Evolutionary conservation across 2,329 filamentous ascomycete genomes (phyloP).

Genomic region (Colletotrichum siamense): DNA sequence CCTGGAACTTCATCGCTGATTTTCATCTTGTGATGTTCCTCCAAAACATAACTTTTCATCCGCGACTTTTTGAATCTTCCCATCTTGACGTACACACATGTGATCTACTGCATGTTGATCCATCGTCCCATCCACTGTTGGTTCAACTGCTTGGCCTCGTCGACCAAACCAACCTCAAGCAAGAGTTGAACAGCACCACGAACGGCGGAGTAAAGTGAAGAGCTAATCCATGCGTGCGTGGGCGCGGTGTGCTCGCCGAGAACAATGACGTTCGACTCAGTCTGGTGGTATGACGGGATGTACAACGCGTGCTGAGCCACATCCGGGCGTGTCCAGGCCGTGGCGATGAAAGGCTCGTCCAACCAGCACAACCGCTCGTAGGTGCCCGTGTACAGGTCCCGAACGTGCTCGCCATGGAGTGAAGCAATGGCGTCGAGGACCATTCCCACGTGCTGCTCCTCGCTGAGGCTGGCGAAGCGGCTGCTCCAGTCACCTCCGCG

Average conservation of each 20-base stretch:
- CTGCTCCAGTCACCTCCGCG: conserved; percentile 39
- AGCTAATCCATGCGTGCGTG: conserved; percentile 39
- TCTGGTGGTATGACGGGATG: conserved; percentile 36
- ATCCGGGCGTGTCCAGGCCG: conserved; percentile 33
- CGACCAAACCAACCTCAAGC: conserved; percentile 26
- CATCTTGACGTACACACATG: neutral
- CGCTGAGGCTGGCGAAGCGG: conserved; percentile 41
- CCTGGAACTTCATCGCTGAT: neutral
- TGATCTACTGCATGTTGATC: conserved; percentile 8
- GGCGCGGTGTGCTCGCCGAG: conserved; percentile 39
- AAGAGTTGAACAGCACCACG: conserved; percentile 35
- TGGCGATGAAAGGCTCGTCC: conserved; percentile 31
- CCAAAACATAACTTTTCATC: neutral
- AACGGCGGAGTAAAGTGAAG: conserved; percentile 33
- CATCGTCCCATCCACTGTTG: conserved; percentile 30
- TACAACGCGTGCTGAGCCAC: conserved; percentile 37
- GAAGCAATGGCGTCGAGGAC: conserved; percentile 70
- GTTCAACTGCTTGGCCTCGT: conserved; percentile 29
- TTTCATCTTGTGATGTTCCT: neutral
- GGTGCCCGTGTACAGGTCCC: conserved; percentile 33
- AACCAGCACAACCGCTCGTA: conserved; percentile 39
- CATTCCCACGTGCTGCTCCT: conserved; percentile 63
- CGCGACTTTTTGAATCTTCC: neutral
- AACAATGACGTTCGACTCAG: conserved; percentile 37
- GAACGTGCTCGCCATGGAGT: conserved; percentile 58